Conservation (phyloP, 2,329 filamentous ascomycete species). For the Ustulina deusta region DNA sequence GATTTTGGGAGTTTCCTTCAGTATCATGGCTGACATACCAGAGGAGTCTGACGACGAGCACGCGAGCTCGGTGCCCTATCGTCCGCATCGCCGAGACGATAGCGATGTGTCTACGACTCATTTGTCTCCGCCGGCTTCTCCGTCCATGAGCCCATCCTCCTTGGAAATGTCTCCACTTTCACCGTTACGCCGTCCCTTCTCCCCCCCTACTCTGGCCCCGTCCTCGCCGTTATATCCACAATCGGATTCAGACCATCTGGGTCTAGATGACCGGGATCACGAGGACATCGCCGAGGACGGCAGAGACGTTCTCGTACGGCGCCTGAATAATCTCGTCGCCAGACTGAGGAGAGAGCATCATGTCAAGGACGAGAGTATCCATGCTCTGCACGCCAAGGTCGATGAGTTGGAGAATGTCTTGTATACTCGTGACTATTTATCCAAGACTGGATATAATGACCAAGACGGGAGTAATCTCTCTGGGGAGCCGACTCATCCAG, state of each 20-base stretch:
- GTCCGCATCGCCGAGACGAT: constrained; percentile 36
- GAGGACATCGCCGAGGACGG: constrained; percentile 52
- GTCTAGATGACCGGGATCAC: constrained; percentile 27
- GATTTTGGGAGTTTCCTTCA: constrained; percentile 10
- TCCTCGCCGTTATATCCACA: constrained; percentile 42
- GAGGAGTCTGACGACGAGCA: constrained; percentile 44
- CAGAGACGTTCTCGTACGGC: constrained; percentile 61
- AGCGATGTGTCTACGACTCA: constrained; percentile 37
- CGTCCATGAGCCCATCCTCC: constrained; percentile 46
- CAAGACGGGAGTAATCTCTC: constrained; percentile 31
- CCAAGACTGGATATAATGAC: constrained; percentile 27
- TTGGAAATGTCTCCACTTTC: constrained; percentile 49
- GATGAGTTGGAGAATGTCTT: constrained; percentile 57
- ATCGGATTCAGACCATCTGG: constrained; percentile 40
- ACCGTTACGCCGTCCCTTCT: constrained; percentile 44
- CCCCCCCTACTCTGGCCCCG: constrained; percentile 38
- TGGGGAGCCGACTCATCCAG: constrained; percentile 53
- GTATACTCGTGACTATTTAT: constrained; percentile 30
- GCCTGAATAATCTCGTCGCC: constrained; percentile 50
- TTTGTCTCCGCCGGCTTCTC: constrained; percentile 45
- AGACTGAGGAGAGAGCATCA: constrained; percentile 42
- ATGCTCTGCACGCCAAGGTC: constrained; percentile 56
- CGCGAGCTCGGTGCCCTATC: constrained; percentile 28
- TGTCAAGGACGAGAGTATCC: constrained; percentile 50
- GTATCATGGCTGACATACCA: constrained; percentile 40